Percentiles rank a stretch among this genome's conserved stretches.
These are phyloP conservation scores for Theobroma cacao DNA, from an alignment of 345 rosid species.

Conservation along the genomic window DNA sequence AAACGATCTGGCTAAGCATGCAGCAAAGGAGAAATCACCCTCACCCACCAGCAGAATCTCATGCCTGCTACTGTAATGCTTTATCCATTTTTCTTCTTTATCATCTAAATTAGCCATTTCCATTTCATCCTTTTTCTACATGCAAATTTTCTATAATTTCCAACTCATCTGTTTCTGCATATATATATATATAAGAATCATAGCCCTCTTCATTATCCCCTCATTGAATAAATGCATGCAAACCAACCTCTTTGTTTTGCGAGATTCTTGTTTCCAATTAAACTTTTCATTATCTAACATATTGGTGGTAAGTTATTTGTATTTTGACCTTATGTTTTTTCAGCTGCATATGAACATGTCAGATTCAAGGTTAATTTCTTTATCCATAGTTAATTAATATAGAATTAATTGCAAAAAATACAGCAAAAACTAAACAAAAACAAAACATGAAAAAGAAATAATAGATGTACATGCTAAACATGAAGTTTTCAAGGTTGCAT, in stretches of 20 bases:
- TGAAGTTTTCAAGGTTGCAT: too few relatives aligned
- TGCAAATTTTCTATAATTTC: not conserved
- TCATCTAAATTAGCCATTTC: not conserved
- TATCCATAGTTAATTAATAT: too few relatives aligned
- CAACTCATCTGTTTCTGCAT: not conserved
- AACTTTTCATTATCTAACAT: too few relatives aligned
- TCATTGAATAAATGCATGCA: not conserved
- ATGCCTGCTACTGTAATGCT: slow-evolving; percentile 36
- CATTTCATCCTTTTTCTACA: not conserved
- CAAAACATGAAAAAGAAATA: too few relatives aligned
- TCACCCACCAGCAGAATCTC: slow-evolving; percentile 52
- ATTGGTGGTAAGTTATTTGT: too few relatives aligned
- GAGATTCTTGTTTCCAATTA: not conserved
- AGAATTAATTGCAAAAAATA: too few relatives aligned
- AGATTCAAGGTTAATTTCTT: too few relatives aligned
- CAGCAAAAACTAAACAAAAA: too few relatives aligned
- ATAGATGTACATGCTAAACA: too few relatives aligned
- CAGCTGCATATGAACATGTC: too few relatives aligned
- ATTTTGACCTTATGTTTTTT: too few relatives aligned
- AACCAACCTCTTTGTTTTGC: not conserved
- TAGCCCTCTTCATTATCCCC: not conserved
- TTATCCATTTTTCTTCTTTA: slow-evolving; percentile 29
- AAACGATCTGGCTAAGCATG: slow-evolving; percentile 46
- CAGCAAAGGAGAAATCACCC: slow-evolving; percentile 57
- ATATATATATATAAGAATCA: not conserved